A percentile compares a stretch with the other conserved stretches of the same genome.
Evolutionary conservation across 2,329 filamentous ascomycete species (phyloP).

Genomic region (Penicillium aurantiogriseum): DNA sequence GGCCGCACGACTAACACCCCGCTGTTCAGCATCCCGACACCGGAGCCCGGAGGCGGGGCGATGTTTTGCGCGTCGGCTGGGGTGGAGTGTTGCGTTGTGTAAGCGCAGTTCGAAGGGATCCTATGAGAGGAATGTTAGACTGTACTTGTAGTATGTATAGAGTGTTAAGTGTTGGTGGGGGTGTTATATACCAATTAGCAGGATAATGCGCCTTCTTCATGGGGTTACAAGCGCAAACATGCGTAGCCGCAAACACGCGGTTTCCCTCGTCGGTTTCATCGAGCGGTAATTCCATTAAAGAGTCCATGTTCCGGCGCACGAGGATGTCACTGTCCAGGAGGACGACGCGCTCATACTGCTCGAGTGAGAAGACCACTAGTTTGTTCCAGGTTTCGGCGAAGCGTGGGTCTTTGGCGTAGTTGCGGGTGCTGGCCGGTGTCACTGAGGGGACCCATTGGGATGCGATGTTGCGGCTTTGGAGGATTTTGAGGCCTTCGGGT

Average conservation of each 20-base stretch:
- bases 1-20: conserved; percentile 57
- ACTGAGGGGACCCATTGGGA: conserved; percentile 69
- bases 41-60: conserved; percentile 48
- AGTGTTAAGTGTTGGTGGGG: too few species aligned
- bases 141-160: too few species aligned
- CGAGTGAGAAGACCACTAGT: conserved; percentile 69
- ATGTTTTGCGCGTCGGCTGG: conserved; percentile 9
- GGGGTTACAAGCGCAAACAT: conserved; percentile 84
- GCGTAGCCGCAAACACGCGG: conserved; percentile 71
- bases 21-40: conserved; percentile 57
- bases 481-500: conserved; percentile 60
- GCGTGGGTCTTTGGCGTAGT: conserved; percentile 70
- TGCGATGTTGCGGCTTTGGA: conserved; percentile 65
- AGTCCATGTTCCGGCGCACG: conserved; percentile 75
- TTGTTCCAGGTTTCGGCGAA: conserved; percentile 88
- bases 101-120: conserved; percentile 9
- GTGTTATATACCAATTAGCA: conserved; percentile 55
- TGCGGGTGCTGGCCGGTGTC: conserved; percentile 60
- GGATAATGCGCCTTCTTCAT: conserved; percentile 73
- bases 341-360: conserved; percentile 70
- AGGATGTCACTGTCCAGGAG: conserved; percentile 84
- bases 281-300: conserved; percentile 73
- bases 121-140: conserved; percentile 32
- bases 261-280: conserved; percentile 43
- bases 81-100: conserved; percentile 6